Evolutionary conservation across 78 protist genomes (phyloP).

Genomic region (Protostelium mycophagum): DNA sequence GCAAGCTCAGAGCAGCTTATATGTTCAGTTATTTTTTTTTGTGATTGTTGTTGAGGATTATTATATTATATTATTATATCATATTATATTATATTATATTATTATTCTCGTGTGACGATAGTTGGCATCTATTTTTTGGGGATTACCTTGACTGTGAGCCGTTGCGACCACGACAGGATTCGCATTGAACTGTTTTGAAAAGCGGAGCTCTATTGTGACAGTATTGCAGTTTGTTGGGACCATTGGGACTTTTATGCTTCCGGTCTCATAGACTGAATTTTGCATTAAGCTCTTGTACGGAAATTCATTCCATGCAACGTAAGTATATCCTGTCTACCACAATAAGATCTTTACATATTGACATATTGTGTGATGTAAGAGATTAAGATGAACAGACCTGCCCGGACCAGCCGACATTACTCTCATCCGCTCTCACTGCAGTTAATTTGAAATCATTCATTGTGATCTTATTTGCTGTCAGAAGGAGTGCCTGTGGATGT

Average conservation of each 20-base stretch:
- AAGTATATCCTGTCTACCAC: background rate
- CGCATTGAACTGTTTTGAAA: background rate
- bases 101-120: background rate
- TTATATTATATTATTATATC: background rate
- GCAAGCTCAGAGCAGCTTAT: background rate
- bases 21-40: background rate
- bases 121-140: background rate
- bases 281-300: background rate
- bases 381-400: background rate
- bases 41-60: background rate
- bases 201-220: background rate
- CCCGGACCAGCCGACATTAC: background rate
- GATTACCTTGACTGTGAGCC: background rate
- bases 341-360: background rate
- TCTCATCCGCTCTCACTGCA: background rate
- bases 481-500: background rate
- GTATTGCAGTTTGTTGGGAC: no score
- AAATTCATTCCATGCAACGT: background rate
- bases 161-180: background rate
- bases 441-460: background rate
- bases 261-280: background rate
- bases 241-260: background rate
- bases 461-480: background rate
- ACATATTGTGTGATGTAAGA: no score
- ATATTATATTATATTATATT: no score